Percentiles rank a stretch among this genome's conserved stretches.
Conservation (phyloP, 202 grass and related monocot species). For the Elaeis oleifera region DNA sequence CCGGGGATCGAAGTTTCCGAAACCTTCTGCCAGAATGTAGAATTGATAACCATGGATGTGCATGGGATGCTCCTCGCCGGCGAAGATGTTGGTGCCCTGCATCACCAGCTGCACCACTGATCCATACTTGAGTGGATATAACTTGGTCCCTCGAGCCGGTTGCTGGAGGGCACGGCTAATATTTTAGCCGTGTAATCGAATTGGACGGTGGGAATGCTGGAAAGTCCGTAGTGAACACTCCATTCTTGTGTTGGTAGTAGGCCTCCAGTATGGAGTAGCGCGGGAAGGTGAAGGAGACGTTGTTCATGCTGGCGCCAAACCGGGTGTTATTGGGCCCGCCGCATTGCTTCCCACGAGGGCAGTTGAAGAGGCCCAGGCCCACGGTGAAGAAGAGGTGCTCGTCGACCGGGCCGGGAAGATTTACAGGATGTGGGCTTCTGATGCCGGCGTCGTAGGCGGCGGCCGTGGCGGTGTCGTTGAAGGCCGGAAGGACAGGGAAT, state of each 20-base stretch:
- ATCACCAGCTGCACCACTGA: constrained; percentile 69
- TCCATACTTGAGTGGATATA: constrained; percentile 54
- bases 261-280: constrained; percentile 61
- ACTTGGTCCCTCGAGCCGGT: constrained; percentile 43
- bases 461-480: constrained; percentile 71
- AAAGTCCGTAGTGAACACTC: constrained; percentile 79
- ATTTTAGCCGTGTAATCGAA: constrained; percentile 78
- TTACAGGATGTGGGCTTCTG: constrained; percentile 49
- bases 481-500: constrained; percentile 58
- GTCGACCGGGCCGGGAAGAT: constrained; percentile 65
- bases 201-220: constrained; percentile 46
- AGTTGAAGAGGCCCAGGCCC: constrained; percentile 65
- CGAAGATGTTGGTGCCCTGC: constrained; percentile 78
- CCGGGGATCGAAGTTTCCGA: constrained; percentile 63
- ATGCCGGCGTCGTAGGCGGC: constrained; percentile 46
- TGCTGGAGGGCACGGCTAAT: constrained; percentile 51
- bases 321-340: constrained; percentile 70
- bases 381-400: constrained; percentile 60
- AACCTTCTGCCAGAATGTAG: constrained; percentile 74
- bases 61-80: constrained; percentile 78
- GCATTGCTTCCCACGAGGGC: constrained; percentile 41
- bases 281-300: constrained; percentile 76
- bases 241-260: constrained; percentile 53
- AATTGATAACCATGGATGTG: constrained; percentile 96
- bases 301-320: constrained; percentile 87